Evolutionary conservation across 2,329 filamentous ascomycete genomes (phyloP).

Genomic region (Diaporthe citriasiana): DNA sequence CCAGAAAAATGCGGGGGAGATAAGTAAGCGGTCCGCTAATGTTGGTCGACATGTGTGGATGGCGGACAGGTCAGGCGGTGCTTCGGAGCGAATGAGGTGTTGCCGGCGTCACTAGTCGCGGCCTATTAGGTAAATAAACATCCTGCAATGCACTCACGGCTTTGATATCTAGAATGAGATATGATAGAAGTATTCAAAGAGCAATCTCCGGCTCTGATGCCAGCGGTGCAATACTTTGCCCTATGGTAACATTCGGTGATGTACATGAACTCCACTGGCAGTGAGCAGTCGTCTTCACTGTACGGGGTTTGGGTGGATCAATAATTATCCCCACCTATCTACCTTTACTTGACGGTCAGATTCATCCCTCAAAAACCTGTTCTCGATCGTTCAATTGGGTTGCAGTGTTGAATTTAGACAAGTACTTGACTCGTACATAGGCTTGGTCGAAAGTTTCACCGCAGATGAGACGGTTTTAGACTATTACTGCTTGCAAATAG

Average conservation of each 20-base stretch:
- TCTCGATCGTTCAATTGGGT: not conserved
- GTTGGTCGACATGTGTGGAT: conserved; percentile 1
- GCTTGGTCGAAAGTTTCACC: conserved; percentile 5
- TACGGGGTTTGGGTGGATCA: not conserved
- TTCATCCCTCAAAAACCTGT: not conserved
- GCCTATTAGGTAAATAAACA: conserved; percentile 8
- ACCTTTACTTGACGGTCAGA: not conserved
- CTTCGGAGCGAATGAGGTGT: conserved; percentile 6
- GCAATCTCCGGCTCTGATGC: not conserved
- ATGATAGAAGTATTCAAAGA: not conserved
- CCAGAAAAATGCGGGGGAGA: conserved; percentile 23
- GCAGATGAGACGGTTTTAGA: too few relatives aligned
- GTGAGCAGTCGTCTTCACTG: too few relatives aligned
- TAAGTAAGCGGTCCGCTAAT: conserved; percentile 21
- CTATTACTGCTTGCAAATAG: too few relatives aligned
- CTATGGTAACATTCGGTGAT: not conserved
- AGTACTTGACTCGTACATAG: conserved; percentile 23
- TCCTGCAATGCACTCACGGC: not conserved
- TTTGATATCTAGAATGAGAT: not conserved
- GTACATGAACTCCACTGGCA: too few relatives aligned
- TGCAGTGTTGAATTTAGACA: not conserved
- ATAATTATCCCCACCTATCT: not conserved
- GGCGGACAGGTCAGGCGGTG: not conserved
- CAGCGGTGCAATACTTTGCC: not conserved
- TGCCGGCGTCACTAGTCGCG: conserved; percentile 10